Conservation (phyloP, 1,284 basidiomycete genomes). For the Gymnopus androsaceus region DNA sequence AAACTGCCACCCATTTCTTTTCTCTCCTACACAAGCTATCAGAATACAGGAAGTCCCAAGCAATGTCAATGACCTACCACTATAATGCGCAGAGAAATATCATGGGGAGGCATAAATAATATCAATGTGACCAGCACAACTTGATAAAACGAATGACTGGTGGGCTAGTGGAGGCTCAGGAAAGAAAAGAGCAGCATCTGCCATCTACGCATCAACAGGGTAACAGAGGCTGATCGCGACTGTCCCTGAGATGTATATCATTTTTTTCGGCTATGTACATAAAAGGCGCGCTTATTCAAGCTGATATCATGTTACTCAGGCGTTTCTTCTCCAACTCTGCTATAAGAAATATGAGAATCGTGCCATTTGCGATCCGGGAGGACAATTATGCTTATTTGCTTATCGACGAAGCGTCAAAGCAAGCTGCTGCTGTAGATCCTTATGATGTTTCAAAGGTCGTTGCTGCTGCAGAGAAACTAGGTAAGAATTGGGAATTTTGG, state of each 20-base stretch:
- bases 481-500: conserved; percentile 11
- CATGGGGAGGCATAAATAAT: not conserved
- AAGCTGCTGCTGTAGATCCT: conserved; percentile 80
- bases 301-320: no score
- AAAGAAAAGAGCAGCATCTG: no score
- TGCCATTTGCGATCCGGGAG: conserved; percentile 75
- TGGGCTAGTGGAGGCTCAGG: no score
- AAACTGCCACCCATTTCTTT: not conserved
- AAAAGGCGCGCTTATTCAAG: no score
- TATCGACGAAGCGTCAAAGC: conserved; percentile 69
- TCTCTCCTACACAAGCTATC: not conserved
- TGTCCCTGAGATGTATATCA: no score
- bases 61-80: not conserved
- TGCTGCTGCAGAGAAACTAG: conserved; percentile 64
- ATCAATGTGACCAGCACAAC: conserved; percentile 7
- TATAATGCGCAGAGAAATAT: not conserved
- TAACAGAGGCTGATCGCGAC: no score
- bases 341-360: conserved; percentile 60
- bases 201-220: no score
- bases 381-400: conserved; percentile 92
- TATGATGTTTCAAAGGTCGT: conserved; percentile 81
- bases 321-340: conserved; percentile 6
- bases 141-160: no score
- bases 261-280: no score
- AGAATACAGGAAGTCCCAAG: no score